These are phyloP conservation scores for Monosporozyma yasuniensis DNA, from an alignment of 805 yeast species.

Conservation along the genomic window DNA sequence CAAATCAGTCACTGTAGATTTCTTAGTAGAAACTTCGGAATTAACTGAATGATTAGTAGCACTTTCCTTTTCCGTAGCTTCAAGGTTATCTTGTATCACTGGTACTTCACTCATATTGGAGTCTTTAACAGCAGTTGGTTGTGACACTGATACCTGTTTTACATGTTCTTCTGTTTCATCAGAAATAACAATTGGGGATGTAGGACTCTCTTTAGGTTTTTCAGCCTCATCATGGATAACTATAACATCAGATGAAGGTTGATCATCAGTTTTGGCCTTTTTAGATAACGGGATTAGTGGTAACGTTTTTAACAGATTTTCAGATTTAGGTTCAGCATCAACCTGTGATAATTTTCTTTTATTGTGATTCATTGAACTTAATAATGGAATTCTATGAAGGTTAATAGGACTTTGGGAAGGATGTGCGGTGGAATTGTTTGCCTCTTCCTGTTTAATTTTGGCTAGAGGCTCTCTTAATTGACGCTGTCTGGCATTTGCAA, in stretches of 20 bases:
- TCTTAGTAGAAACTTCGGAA: neutral
- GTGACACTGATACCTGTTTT: neutral
- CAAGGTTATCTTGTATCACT: neutral
- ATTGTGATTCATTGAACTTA: slow-evolving; percentile 11
- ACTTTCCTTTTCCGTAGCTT: neutral
- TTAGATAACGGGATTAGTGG: neutral
- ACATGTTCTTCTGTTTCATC: neutral
- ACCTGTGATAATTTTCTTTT: slow-evolving; percentile 10
- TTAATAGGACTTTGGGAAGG: neutral
- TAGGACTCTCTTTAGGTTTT: neutral
- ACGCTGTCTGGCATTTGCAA: slow-evolving; percentile 1
- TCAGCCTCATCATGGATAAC: neutral
- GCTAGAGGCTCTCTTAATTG: neutral
- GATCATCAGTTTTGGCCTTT: neutral
- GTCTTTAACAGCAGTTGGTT: neutral
- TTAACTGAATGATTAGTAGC: neutral
- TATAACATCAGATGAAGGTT: neutral
- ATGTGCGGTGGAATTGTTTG: neutral
- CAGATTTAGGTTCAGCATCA: neutral
- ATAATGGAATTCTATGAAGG: slow-evolving; percentile 17
- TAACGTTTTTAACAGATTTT: neutral
- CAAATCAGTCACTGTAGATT: neutral
- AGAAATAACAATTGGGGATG: neutral
- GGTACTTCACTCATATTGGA: neutral
- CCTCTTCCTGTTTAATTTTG: slow-evolving; percentile 1